Evolutionary conservation across 768 basidiomycete genomes (phyloP).

Genomic region (Kwoniella shandongensis): DNA sequence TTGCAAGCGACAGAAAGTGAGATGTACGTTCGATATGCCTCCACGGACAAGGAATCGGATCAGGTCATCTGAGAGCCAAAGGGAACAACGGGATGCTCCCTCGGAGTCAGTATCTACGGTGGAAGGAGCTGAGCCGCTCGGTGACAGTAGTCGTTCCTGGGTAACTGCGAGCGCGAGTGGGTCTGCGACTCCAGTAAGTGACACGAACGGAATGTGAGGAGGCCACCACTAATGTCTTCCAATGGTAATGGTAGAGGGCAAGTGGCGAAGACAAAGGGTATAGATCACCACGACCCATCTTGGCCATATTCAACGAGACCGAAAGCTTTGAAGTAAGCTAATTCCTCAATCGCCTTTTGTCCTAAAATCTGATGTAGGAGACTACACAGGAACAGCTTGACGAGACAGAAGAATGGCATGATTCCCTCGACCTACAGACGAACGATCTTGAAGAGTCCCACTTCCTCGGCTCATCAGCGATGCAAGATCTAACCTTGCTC

Average conservation of each 20-base stretch:
- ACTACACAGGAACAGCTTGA: constrained; percentile 1
- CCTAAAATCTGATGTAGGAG: not conserved
- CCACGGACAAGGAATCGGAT: not conserved
- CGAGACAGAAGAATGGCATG: constrained; percentile 4
- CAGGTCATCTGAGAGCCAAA: not conserved
- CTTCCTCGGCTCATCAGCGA: constrained; percentile 3
- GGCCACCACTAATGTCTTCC: too few relatives aligned
- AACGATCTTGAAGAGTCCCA: constrained; percentile 4
- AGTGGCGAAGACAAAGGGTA: not conserved
- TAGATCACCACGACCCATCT: not conserved
- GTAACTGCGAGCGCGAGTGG: too few relatives aligned
- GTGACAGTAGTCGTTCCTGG: too few relatives aligned
- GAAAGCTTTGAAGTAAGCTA: not conserved
- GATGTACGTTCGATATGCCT: constrained; percentile 7
- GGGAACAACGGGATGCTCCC: too few relatives aligned
- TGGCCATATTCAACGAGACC: constrained; percentile 4
- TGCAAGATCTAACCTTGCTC: constrained; percentile 2
- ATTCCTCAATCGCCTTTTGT: not conserved
- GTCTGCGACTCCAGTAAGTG: too few relatives aligned
- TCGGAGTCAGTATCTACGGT: too few relatives aligned
- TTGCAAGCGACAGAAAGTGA: not conserved
- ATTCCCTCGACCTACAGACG: constrained; percentile 1
- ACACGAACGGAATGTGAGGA: too few relatives aligned
- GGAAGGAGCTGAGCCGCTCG: too few relatives aligned
- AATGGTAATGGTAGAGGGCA: too few relatives aligned